Conservation (phyloP, 352 stramenopile genomes). For the Pythium oligandrum region DNA sequence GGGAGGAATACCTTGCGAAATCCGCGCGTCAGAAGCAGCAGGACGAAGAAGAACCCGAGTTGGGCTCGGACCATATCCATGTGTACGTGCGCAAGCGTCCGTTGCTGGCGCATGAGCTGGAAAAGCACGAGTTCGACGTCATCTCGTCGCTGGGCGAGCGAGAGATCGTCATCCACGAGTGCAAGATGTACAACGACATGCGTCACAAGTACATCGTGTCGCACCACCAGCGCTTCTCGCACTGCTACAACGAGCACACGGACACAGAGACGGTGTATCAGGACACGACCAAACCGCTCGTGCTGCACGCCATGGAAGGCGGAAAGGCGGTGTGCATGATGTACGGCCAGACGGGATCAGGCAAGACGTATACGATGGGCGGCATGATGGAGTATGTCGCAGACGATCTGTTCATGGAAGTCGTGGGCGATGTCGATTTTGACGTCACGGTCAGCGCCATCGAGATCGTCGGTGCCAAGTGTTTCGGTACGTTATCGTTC, state of each 20-base stretch:
- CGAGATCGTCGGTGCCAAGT: conserved; percentile 65
- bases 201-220: conserved; percentile 83
- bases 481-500: conserved; percentile 30
- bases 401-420: conserved; percentile 60
- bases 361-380: conserved; percentile 85
- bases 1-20: conserved; percentile 31
- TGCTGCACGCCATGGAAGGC: conserved; percentile 61
- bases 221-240: conserved; percentile 68
- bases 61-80: conserved; percentile 42
- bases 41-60: conserved; percentile 11
- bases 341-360: conserved; percentile 65
- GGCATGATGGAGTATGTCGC: conserved; percentile 73
- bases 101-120: conserved; percentile 79
- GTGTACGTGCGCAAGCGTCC: conserved; percentile 88
- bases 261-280: conserved; percentile 77
- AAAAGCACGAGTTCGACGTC: conserved; percentile 86
- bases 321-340: conserved; percentile 80
- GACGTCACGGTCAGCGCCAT: conserved; percentile 41
- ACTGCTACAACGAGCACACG: conserved; percentile 67
- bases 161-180: conserved; percentile 85
- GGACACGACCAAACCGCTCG: conserved; percentile 52
- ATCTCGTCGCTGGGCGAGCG: conserved; percentile 56
- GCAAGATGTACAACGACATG: conserved; percentile 90
- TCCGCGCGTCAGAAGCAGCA: conserved; percentile 14
- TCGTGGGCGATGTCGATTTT: conserved; percentile 44